phyloP scores from a whole-genome alignment of 1,284 basidiomycete genomes.

The Cryptococcus sp. region DNA sequence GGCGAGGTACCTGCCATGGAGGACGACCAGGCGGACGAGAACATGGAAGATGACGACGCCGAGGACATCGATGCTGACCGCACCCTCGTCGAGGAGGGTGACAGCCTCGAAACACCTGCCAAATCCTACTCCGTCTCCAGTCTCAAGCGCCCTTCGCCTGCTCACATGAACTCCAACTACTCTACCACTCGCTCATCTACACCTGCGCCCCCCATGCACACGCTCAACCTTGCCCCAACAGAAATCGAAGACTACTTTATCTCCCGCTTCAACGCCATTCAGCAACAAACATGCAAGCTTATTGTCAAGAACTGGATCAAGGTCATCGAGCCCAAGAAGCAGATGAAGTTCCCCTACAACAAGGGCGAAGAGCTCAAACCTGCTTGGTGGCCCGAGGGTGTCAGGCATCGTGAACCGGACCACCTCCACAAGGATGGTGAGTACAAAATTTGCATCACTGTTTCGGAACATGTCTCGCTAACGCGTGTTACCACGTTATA shows the following conservation, averaged over 20 bases:
- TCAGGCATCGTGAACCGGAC: conserved; percentile 60
- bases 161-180: conserved; percentile 32
- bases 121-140: conserved; percentile 6
- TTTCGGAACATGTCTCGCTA: not conserved
- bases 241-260: conserved; percentile 46
- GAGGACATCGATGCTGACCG: conserved; percentile 37
- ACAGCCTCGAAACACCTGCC: conserved; percentile 7
- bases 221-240: conserved; percentile 34
- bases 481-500: conserved; percentile 11
- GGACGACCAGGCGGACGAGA: conserved; percentile 23
- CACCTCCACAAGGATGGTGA: conserved; percentile 56
- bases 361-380: conserved; percentile 58
- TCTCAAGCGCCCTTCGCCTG: conserved; percentile 12
- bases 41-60: conserved; percentile 25
- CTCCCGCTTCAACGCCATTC: conserved; percentile 52
- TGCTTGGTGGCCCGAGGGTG: conserved; percentile 59
- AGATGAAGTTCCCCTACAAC: conserved; percentile 59
- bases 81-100: conserved; percentile 41
- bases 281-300: conserved; percentile 58
- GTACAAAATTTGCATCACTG: conserved; percentile 11
- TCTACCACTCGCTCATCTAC: conserved; percentile 25
- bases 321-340: conserved; percentile 61
- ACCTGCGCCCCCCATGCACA: conserved; percentile 32
- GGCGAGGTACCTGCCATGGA: conserved; percentile 32
- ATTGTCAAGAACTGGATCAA: conserved; percentile 60